Evolutionary conservation across 176 grass and related monocot genomes (phyloP).

Genomic region (Olyra latifolia): DNA sequence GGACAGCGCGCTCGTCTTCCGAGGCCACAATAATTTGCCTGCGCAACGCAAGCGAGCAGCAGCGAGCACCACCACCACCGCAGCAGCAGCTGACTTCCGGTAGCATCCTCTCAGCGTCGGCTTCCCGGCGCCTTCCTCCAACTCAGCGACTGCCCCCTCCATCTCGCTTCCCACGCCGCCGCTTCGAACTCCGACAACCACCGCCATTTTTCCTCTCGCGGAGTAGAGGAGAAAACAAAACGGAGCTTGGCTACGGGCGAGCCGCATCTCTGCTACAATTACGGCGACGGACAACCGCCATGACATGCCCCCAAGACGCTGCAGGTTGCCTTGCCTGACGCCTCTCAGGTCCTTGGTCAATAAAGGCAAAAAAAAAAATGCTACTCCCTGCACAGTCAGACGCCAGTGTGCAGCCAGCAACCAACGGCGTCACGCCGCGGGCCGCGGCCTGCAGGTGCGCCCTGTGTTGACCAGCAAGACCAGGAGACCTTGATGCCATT

Average conservation of each 20-base stretch:
- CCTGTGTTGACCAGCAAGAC: conserved; percentile 16
- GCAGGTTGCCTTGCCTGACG: not conserved
- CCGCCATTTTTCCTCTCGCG: not conserved
- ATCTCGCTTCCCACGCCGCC: not conserved
- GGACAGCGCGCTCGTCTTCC: conserved; percentile 35
- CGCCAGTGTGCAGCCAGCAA: conserved; percentile 22
- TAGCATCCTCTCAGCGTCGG: conserved; percentile 8
- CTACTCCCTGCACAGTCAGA: conserved; percentile 11
- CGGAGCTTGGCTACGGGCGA: not conserved
- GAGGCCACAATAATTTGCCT: conserved; percentile 51
- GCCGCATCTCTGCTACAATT: not conserved
- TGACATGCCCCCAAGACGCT: not conserved
- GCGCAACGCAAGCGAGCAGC: conserved; percentile 26
- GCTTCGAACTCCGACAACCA: not conserved
- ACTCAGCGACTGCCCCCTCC: not conserved
- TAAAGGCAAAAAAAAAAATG: conserved; percentile 38
- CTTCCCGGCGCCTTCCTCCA: conserved; percentile 8
- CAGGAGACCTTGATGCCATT: not conserved
- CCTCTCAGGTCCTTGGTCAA: conserved; percentile 42
- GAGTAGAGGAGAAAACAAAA: not conserved
- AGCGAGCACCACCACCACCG: not conserved
- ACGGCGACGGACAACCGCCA: not conserved
- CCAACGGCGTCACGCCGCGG: not conserved
- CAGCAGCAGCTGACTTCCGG: conserved; percentile 33
- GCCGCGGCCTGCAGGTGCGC: conserved; percentile 2